Evolutionary conservation across 106 monocot genomes (phyloP), one percentile per base, ranked within the genome.

Genomic region (Acorus gramineus): DNA sequence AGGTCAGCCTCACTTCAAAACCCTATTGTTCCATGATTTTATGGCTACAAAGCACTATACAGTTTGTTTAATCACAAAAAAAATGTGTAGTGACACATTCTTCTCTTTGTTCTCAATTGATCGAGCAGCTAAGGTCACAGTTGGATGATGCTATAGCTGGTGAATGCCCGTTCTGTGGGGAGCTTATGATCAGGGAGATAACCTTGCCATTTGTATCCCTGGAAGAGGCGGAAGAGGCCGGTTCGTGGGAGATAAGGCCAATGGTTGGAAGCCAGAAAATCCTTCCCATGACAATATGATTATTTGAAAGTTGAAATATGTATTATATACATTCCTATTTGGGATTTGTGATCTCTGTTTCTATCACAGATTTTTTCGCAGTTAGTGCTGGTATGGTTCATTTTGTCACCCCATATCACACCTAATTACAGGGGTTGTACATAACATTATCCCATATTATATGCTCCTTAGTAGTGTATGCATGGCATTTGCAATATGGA

Each of bases 91-190:
- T 28, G 1, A 28, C 28, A 28, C 28, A 28, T 28, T 28, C 28
- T 28, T 28, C 28, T 28, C 28, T 28, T 28, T 28, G 28, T 28
- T 28, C 28, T 28, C 28, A 12, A 9, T 67, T 55, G 10, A 14
- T 58, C 64, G 59, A 6, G 47, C 83, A 98, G 98, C 62, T 98
- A 60, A 73, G 98, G 47, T 81, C 85, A 0, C 78, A 81, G 64
- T 73, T 98, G 64, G 98, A 98, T 71, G 98, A 98, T 60, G 87
- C 85, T 12, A 66, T 98, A 65, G 98, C 92, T 0, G 86, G 92
- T 54, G 98, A 98, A 56, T 98, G 98, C 71, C 98, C 98, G 1
- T 98, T 92, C 52, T 98, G 98, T 66, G 98, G 98, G 42, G 98
- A 92, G 61, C 62, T 98, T 52, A 98, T 98, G 98, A 89, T 98